phyloP scores from a whole-genome alignment of 176 grass and related monocot species.

The Pontederia paniculata region DNA sequence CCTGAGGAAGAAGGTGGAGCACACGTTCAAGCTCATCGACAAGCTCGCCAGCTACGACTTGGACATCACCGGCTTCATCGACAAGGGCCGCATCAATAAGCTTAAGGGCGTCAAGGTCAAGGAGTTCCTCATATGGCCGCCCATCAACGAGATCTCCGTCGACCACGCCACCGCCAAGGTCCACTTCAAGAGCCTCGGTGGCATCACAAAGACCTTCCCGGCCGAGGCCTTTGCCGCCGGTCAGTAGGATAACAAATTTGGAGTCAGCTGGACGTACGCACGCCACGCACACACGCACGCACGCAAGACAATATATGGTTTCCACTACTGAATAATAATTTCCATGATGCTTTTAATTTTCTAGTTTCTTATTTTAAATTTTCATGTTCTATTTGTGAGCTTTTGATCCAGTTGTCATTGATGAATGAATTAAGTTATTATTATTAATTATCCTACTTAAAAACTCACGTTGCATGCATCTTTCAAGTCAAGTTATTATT shows the following conservation, averaged over 20 bases:
- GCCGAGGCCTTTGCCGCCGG: slow-evolving; percentile 55
- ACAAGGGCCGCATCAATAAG: slow-evolving; percentile 47
- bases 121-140: slow-evolving; percentile 76
- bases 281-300: no score
- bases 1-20: slow-evolving; percentile 53
- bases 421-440: no score
- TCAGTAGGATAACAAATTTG: slow-evolving; percentile 24
- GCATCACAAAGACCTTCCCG: slow-evolving; percentile 77
- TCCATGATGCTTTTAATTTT: no score
- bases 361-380: no score
- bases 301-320: no score
- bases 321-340: no score
- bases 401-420: no score
- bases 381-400: no score
- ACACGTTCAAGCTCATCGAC: slow-evolving; percentile 52
- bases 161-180: slow-evolving; percentile 41
- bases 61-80: slow-evolving; percentile 45
- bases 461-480: no score
- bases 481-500: no score
- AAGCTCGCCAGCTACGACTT: slow-evolving; percentile 62
- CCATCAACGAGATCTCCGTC: slow-evolving; percentile 55
- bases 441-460: no score
- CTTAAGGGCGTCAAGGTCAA: slow-evolving; percentile 78
- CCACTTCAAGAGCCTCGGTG: slow-evolving; percentile 76
- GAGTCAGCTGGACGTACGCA: no score